Base-by-base conservation (phyloP, 2,329 filamentous ascomycete genomes). In the Neopestalotiopsis sp. region DNA sequence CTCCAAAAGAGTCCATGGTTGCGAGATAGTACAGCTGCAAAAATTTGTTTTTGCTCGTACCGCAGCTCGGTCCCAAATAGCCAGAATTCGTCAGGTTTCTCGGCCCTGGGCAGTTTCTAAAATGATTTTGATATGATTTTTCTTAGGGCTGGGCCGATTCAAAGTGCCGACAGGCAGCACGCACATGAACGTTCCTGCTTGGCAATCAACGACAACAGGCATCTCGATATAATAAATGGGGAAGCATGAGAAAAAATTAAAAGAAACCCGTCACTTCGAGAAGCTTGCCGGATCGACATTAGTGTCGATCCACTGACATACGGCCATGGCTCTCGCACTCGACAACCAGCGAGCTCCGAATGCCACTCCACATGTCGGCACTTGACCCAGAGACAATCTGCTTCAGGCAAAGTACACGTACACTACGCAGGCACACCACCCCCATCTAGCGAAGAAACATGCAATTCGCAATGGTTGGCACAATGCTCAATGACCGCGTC, bases 231-330 rank as follows among this genome's bases (percentile, higher is more conserved):
- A 28, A 53, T 53, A 53, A 53, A 53, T 53, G 45, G 45, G 9
- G 45, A 53, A 20, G 45, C 17, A 5, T 5, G 45, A 53, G 17
- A 17, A 20, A 53, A 20, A 20, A 20, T n/a, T 17, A 24, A 9
- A 20, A 53, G 57, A 9, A 30, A 28, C 24, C 30, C 30, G 10
- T n/a, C n/a, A 59, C 30, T 59, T 59, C 57, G 57, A 59, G 57
- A 59, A 59, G 57, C 57, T 59, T 59, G 57, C 57, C 57, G 24
- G 57, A 59, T 59, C 57, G 57, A 59, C 57, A 59, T 59, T 59
- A 59, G 57, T 59, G 57, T 30, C 30, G 57, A 59, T 30, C 30
- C 57, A 34, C 24, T 59, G 57, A 59, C 17, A 30, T 34, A 17
- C 30, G 57, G 14, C 59, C n/a, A 20, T 20, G 59, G 59, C 59